Percentiles rank a stretch among this genome's conserved stretches.
These are phyloP conservation scores for Agrocybe praecox DNA, from an alignment of 768 basidiomycete genomes.

Conservation along the genomic window DNA sequence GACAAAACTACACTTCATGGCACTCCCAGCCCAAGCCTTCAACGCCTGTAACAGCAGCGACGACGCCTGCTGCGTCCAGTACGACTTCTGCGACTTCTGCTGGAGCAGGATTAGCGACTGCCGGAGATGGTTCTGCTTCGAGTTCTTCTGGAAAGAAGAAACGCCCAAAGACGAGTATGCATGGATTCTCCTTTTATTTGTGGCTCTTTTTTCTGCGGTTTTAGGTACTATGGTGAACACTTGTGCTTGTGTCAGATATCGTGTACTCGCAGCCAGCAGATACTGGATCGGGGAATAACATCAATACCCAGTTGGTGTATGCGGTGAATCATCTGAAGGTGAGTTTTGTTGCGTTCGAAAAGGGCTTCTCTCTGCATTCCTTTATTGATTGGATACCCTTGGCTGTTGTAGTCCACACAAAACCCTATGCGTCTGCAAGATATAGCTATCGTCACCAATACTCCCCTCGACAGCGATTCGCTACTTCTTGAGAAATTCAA, in stretches of 20 bases:
- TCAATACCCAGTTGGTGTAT: conserved; percentile 87
- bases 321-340: conserved; percentile 84
- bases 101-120: conserved; percentile 21
- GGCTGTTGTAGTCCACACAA: conserved; percentile 50
- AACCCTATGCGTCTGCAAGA: conserved; percentile 89
- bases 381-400: conserved; percentile 8
- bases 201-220: not conserved
- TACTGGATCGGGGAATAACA: conserved; percentile 77
- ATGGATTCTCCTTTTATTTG: conserved; percentile 14
- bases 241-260: conserved; percentile 46
- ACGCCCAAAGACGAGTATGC: conserved; percentile 67
- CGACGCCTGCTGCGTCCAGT: conserved; percentile 2
- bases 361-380: too few species aligned
- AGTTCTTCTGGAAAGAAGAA: conserved; percentile 53
- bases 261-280: conserved; percentile 90
- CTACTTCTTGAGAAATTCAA: conserved; percentile 80
- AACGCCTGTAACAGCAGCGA: conserved; percentile 16
- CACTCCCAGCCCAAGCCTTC: conserved; percentile 60
- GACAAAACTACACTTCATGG: conserved; percentile 77
- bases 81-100: conserved; percentile 19
- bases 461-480: conserved; percentile 72
- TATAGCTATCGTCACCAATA: conserved; percentile 78
- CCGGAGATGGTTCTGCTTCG: conserved; percentile 27
- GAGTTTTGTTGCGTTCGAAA: too few species aligned
- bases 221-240: conserved; percentile 7